Conservation (phyloP, 306 rosid genomes). For the Lagenaria siceraria region DNA sequence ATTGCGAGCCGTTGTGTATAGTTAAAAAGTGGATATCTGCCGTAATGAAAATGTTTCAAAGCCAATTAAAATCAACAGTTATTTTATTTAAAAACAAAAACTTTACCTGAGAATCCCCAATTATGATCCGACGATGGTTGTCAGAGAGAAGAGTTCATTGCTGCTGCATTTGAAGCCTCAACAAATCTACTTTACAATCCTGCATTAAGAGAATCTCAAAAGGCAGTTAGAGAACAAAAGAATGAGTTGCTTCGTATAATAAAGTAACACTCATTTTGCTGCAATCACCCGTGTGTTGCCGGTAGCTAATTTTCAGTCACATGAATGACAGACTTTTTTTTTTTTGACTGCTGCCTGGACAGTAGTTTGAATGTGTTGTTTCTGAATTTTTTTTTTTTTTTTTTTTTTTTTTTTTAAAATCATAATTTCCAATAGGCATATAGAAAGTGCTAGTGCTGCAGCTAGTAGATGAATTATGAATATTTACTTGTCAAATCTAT, state of each 20-base stretch:
- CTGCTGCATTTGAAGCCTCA: neutral
- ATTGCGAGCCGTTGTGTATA: constrained; percentile 31
- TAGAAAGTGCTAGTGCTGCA: neutral
- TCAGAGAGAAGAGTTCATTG: constrained; percentile 4
- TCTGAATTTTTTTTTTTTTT: no score
- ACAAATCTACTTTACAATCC: neutral
- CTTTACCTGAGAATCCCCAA: constrained; percentile 6
- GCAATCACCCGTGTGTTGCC: neutral
- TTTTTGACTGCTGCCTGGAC: neutral
- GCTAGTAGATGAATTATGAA: neutral
- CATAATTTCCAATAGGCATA: neutral
- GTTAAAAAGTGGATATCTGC: constrained; percentile 17
- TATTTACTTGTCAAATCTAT: neutral
- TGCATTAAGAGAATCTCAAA: neutral
- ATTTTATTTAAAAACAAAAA: no score
- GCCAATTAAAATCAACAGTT: neutral
- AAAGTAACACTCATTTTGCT: neutral
- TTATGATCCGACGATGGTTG: constrained; percentile 16
- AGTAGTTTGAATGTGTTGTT: neutral
- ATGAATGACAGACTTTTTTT: neutral
- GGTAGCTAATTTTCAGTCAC: neutral
- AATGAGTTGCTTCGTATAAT: neutral
- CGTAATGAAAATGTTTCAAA: constrained; percentile 7
- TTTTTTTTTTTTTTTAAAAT: no score
- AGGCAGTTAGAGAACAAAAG: neutral